These are phyloP conservation scores for Candida gigantensis DNA, from an alignment of 1,139 yeast genomes.

Conservation along the genomic window DNA sequence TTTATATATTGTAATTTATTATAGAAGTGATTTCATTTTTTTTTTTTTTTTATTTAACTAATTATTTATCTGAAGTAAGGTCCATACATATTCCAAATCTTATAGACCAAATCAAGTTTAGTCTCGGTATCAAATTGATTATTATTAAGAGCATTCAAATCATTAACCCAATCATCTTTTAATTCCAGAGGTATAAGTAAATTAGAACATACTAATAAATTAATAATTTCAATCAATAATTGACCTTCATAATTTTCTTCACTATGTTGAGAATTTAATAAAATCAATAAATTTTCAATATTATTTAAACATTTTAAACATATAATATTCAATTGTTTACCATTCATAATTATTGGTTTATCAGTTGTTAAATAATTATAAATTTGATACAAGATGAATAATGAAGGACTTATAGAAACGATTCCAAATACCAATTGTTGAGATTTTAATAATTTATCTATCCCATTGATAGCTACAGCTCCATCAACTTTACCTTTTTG, in stretches of 20 bases:
- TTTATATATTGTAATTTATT: not conserved
- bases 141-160: constrained; percentile 53
- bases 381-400: constrained; percentile 54
- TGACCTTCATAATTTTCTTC: constrained; percentile 43
- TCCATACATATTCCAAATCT: constrained; percentile 60
- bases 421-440: constrained; percentile 92
- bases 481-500: constrained; percentile 97
- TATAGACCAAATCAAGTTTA: constrained; percentile 46
- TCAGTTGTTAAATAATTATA: constrained; percentile 25
- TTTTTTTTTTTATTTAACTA: not conserved
- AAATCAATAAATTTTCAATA: constrained; percentile 53
- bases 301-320: constrained; percentile 56
- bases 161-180: constrained; percentile 53
- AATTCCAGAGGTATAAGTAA: constrained; percentile 49
- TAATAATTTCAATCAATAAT: constrained; percentile 57
- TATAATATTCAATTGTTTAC: constrained; percentile 41
- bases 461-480: constrained; percentile 84
- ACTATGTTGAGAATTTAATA: constrained; percentile 15
- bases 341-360: constrained; percentile 42
- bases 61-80: constrained; percentile 30
- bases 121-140: constrained; percentile 26
- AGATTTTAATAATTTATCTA: constrained; percentile 82
- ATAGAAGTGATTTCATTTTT: not conserved
- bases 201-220: constrained; percentile 51
- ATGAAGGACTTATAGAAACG: constrained; percentile 84